Evolutionary conservation across 23 red algal genomes (phyloP).

Genomic region (Chondrus crispus): DNA sequence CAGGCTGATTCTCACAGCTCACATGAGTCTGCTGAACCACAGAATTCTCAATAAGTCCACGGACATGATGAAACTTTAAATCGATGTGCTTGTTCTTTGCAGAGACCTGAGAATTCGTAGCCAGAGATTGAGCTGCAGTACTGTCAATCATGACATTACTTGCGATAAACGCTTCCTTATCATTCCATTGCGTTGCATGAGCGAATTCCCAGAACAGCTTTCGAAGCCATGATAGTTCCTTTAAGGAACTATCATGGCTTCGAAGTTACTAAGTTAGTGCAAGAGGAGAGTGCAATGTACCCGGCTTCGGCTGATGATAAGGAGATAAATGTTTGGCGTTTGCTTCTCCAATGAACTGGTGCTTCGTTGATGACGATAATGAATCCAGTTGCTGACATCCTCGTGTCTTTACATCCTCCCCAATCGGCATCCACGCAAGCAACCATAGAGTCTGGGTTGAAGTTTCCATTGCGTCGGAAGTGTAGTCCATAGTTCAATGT

Average conservation of each 20-base stretch:
- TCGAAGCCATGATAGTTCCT: not conserved
- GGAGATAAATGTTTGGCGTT: not conserved
- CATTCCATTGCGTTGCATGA: not conserved
- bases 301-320: constrained; percentile 29
- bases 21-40: not conserved
- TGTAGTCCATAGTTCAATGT: constrained; percentile 5
- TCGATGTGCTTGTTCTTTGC: not conserved
- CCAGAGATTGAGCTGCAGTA: not conserved
- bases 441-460: not conserved
- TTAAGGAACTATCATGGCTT: no score
- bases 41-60: not conserved
- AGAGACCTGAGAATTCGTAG: not conserved
- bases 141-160: not conserved
- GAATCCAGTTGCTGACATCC: constrained; percentile 35
- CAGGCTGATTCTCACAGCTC: not conserved
- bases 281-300: constrained; percentile 14
- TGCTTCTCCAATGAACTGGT: constrained; percentile 6
- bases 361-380: constrained; percentile 31
- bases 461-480: not conserved
- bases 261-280: no score
- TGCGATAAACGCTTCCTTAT: not conserved
- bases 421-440: constrained; percentile 27
- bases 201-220: constrained; percentile 11
- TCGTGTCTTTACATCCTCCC: constrained; percentile 36
- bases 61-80: constrained; percentile 26